These are phyloP conservation scores for Naganishia sp. DNA, from an alignment of 1,284 basidiomycete genomes.

Conservation along the genomic window DNA sequence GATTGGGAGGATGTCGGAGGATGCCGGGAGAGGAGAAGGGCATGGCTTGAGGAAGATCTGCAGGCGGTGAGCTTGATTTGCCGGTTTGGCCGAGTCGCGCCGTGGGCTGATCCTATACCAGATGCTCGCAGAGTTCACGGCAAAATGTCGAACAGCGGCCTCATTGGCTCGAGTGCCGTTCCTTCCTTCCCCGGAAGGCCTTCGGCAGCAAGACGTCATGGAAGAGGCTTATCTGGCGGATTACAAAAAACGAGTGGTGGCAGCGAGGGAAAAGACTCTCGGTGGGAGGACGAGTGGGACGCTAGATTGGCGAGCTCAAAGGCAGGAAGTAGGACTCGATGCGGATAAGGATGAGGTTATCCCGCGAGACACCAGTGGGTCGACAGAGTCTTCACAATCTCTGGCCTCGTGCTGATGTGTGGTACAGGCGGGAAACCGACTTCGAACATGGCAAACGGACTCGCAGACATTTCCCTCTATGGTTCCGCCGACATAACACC, in stretches of 20 bases:
- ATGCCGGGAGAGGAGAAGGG: constrained; percentile 33
- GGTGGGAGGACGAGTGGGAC: constrained; percentile 52
- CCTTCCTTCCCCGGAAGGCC: neutral
- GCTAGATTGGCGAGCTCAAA: constrained; percentile 53
- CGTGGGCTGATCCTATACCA: constrained; percentile 13
- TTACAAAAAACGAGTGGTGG: constrained; percentile 38
- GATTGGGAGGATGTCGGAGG: constrained; percentile 43
- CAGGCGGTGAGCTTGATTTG: constrained; percentile 39
- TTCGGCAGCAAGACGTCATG: constrained; percentile 41
- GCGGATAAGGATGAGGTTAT: neutral
- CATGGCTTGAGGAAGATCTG: constrained; percentile 46
- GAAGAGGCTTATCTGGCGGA: constrained; percentile 48
- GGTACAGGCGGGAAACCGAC: neutral
- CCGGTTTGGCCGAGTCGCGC: neutral
- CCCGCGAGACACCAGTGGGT: neutral
- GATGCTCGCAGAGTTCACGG: constrained; percentile 37
- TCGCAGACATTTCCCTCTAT: neutral
- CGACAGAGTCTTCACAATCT: too few species aligned
- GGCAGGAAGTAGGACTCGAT: constrained; percentile 50
- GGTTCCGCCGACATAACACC: constrained; percentile 12
- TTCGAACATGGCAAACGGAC: constrained; percentile 5
- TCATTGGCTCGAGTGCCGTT: neutral
- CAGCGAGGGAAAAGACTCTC: constrained; percentile 37
- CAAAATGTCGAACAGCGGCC: constrained; percentile 23
- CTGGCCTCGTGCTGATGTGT: neutral